Conservation (phyloP, 352 stramenopile species). For the Pythium utonaiense region DNA sequence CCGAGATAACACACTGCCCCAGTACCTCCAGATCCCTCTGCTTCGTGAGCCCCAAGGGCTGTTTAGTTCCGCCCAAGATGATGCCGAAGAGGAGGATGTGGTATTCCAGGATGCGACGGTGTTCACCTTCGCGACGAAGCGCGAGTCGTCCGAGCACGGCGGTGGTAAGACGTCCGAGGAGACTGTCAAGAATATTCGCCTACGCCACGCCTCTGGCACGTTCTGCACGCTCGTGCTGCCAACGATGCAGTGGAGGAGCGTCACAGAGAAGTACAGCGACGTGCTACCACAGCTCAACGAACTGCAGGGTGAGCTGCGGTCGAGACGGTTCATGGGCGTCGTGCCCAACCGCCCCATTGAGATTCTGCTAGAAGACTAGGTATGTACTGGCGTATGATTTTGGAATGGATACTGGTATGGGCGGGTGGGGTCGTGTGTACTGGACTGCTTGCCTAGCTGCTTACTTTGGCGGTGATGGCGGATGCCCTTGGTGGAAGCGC, state of each 20-base stretch:
- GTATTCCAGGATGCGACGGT: slow-evolving; percentile 67
- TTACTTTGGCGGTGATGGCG: slow-evolving; percentile 25
- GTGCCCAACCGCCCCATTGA: slow-evolving; percentile 35
- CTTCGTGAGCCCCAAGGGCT: slow-evolving; percentile 28
- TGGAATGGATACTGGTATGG: background rate
- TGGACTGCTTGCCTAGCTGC: background rate
- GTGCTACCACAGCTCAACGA: slow-evolving; percentile 39
- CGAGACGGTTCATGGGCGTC: slow-evolving; percentile 54
- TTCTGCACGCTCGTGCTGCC: slow-evolving; percentile 72
- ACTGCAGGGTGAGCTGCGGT: slow-evolving; percentile 50
- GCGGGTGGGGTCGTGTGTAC: background rate
- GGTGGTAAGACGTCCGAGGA: slow-evolving; percentile 75
- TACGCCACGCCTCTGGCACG: slow-evolving; percentile 76
- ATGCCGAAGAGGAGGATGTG: slow-evolving; percentile 24
- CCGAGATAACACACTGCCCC: slow-evolving; percentile 5
- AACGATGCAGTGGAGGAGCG: slow-evolving; percentile 38
- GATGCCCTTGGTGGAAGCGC: slow-evolving; percentile 32
- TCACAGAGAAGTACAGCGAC: slow-evolving; percentile 35
- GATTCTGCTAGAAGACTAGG: slow-evolving; percentile 39
- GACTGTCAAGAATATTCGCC: slow-evolving; percentile 86
- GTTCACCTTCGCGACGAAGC: slow-evolving; percentile 50
- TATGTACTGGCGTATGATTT: background rate
- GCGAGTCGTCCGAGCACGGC: slow-evolving; percentile 56
- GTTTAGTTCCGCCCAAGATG: slow-evolving; percentile 3
- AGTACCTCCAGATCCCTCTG: slow-evolving; percentile 55